These are phyloP conservation scores for Phlyctochytrium bullatum DNA, from an alignment of 192 early-diverging fungal genomes.

Conservation along the genomic window DNA sequence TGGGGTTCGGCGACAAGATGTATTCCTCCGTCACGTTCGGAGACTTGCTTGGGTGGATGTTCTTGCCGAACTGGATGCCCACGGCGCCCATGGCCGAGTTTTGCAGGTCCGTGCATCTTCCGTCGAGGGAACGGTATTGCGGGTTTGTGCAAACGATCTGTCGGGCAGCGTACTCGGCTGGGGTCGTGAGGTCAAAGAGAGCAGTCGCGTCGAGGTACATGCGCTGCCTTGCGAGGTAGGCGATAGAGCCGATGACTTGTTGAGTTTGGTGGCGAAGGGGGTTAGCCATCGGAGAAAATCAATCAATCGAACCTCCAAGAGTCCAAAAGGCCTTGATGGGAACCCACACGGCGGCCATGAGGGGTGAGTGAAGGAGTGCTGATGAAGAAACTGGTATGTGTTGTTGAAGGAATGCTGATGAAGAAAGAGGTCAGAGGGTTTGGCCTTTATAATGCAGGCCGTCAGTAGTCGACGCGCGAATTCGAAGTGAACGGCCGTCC, in stretches of 20 bases:
- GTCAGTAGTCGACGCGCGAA: no score
- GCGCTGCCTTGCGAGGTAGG: background rate
- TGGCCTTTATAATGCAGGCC: no score
- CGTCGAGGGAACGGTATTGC: background rate
- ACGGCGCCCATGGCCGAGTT: constrained; percentile 3
- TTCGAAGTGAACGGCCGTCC: no score
- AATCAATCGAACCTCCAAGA: background rate
- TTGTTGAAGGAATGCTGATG: no score
- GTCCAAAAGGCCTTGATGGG: background rate
- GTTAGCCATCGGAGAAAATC: background rate
- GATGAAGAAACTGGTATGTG: background rate
- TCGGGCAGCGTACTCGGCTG: background rate
- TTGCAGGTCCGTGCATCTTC: constrained; percentile 1
- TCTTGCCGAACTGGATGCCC: constrained; percentile 3
- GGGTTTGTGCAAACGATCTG: background rate
- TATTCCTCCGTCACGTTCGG: background rate
- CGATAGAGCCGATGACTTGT: background rate
- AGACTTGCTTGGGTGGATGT: background rate
- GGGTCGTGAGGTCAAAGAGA: constrained; percentile 2
- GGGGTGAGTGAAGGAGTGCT: background rate
- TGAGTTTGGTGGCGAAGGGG: background rate
- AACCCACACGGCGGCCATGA: background rate
- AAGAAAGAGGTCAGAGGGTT: no score
- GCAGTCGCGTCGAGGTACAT: background rate
- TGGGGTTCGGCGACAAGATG: background rate